phyloP scores from a whole-genome alignment of 495 filamentous ascomycete genomes.

The Aspergillus panamensis region DNA sequence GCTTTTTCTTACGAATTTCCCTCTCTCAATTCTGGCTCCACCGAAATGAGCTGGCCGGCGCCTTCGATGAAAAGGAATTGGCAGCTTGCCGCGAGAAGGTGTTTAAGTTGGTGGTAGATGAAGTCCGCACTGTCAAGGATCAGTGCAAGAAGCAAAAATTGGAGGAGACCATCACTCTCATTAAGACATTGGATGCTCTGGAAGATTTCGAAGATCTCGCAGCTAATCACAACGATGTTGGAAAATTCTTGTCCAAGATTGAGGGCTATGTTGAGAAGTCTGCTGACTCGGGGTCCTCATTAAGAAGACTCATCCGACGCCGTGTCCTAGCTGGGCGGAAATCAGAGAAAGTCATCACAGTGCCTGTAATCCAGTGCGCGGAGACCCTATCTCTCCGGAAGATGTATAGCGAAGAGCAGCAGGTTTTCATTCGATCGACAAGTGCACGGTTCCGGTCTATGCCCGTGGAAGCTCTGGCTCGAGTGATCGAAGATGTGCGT shows the following conservation, averaged over 20 bases:
- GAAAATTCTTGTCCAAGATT: slow-evolving; percentile 39
- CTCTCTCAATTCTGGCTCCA: slow-evolving; percentile 41
- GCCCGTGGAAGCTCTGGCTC: slow-evolving; percentile 26
- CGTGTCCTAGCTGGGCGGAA: slow-evolving; percentile 37
- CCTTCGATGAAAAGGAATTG: slow-evolving; percentile 33
- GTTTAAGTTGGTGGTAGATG: slow-evolving; percentile 35
- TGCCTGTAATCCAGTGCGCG: slow-evolving; percentile 35
- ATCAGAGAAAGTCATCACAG: slow-evolving; percentile 29
- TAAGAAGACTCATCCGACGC: slow-evolving; percentile 34
- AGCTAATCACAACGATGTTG: slow-evolving; percentile 35
- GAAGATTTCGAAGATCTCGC: slow-evolving; percentile 46
- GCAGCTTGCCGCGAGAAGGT: slow-evolving; percentile 34
- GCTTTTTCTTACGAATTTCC: slow-evolving; percentile 39
- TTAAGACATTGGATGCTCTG: slow-evolving; percentile 43
- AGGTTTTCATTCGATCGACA: slow-evolving; percentile 39
- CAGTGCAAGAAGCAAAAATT: slow-evolving; percentile 42
- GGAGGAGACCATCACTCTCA: slow-evolving; percentile 40
- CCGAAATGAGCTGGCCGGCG: slow-evolving; percentile 29
- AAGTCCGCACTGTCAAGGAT: slow-evolving; percentile 40
- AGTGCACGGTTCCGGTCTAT: slow-evolving; percentile 38
- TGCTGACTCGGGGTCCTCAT: slow-evolving; percentile 34
- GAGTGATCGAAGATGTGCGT: slow-evolving; percentile 35
- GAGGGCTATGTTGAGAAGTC: slow-evolving; percentile 41
- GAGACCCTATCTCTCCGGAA: slow-evolving; percentile 38
- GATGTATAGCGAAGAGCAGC: slow-evolving; percentile 43